phyloP scores from a whole-genome alignment of 2,329 filamentous ascomycete genomes.

The Beauveria varroae region DNA sequence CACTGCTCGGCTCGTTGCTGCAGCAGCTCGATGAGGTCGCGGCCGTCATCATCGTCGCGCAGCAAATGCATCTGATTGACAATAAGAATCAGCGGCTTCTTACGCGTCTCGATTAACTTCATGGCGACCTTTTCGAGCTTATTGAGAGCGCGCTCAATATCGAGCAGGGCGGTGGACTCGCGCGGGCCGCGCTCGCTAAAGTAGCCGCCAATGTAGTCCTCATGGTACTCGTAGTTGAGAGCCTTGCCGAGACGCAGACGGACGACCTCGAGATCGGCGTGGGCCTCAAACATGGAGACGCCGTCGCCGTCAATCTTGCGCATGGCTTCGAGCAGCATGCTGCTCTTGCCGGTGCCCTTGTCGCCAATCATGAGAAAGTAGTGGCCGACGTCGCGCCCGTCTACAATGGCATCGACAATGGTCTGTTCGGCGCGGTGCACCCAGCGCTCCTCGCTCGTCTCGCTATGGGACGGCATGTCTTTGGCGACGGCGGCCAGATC shows the following conservation, averaged over 20 bases:
- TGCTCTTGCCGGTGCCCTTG: slow-evolving; percentile 94
- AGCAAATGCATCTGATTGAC: slow-evolving; percentile 92
- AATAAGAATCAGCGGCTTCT: slow-evolving; percentile 77
- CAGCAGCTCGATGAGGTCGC: slow-evolving; percentile 84
- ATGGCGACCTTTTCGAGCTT: slow-evolving; percentile 96
- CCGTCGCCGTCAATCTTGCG: slow-evolving; percentile 82
- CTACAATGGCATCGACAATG: slow-evolving; percentile 74
- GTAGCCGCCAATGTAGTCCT: slow-evolving; percentile 94
- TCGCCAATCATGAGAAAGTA: slow-evolving; percentile 91
- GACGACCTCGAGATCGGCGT: slow-evolving; percentile 92
- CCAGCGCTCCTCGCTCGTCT: slow-evolving; percentile 50
- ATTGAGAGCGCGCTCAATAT: slow-evolving; percentile 95
- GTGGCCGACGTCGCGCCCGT: slow-evolving; percentile 65
- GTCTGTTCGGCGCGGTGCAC: slow-evolving; percentile 75
- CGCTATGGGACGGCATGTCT: slow-evolving; percentile 39
- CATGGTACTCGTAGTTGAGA: slow-evolving; percentile 92
- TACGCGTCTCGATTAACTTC: slow-evolving; percentile 51
- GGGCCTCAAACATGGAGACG: slow-evolving; percentile 92
- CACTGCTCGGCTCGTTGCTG: slow-evolving; percentile 95
- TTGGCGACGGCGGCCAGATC: slow-evolving; percentile 65
- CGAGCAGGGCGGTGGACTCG: slow-evolving; percentile 83
- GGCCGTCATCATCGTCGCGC: slow-evolving; percentile 86
- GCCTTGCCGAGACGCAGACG: slow-evolving; percentile 87
- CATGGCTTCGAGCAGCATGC: slow-evolving; percentile 95
- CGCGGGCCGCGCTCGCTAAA: slow-evolving; percentile 91